phyloP scores from a whole-genome alignment of 2,329 filamentous ascomycete genomes.

The Calycina marina region DNA sequence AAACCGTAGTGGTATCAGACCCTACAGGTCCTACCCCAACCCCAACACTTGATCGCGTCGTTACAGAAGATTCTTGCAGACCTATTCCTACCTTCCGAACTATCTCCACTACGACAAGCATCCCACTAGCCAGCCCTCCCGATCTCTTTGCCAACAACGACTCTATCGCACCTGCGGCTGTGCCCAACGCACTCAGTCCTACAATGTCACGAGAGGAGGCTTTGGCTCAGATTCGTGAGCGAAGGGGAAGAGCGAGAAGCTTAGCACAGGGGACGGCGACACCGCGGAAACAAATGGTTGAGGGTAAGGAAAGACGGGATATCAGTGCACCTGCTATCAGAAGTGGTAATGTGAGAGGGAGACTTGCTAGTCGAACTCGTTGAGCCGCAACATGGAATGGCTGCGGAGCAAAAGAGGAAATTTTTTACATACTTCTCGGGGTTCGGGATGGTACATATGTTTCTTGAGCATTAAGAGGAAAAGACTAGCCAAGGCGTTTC shows the following conservation, averaged over 20 bases:
- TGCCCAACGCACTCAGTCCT: constrained; percentile 43
- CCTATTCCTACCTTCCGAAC: constrained; percentile 19
- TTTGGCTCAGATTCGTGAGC: constrained; percentile 58
- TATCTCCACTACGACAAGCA: constrained; percentile 21
- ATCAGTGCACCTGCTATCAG: constrained; percentile 20
- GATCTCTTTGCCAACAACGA: constrained; percentile 18
- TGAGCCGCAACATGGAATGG: neutral
- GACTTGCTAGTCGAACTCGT: constrained; percentile 2
- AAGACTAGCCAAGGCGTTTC: neutral
- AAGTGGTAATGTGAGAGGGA: constrained; percentile 13
- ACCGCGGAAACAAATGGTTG: constrained; percentile 31
- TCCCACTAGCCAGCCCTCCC: constrained; percentile 18
- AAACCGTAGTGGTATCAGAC: constrained; percentile 6
- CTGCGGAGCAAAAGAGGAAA: too few species aligned
- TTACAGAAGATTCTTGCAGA: constrained; percentile 4
- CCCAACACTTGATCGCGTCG: constrained; percentile 4
- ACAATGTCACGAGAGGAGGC: constrained; percentile 62
- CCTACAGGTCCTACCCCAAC: constrained; percentile 1
- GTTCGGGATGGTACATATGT: too few species aligned
- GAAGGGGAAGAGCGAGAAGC: constrained; percentile 56
- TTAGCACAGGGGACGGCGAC: constrained; percentile 48
- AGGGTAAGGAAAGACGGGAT: constrained; percentile 16
- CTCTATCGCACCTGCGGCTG: constrained; percentile 7
- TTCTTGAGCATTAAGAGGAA: too few species aligned
- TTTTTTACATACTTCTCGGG: too few species aligned